Evolutionary conservation across 2,329 filamentous ascomycete species (phyloP).

Genomic region (Knoxdaviesia capensis): DNA sequence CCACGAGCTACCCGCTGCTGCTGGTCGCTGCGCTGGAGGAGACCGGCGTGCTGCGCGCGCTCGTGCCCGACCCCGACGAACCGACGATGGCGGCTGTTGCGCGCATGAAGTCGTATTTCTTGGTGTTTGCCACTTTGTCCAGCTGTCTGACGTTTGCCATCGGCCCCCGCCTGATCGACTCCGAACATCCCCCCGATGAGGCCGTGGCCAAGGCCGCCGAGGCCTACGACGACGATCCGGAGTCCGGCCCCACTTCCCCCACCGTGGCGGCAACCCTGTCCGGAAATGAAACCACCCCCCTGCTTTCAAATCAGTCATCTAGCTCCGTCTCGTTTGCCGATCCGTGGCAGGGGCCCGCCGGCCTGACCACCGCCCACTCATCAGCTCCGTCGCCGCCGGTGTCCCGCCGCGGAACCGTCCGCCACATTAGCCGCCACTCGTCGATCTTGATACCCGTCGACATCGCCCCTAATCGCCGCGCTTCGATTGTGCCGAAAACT

Average conservation of each 20-base stretch:
- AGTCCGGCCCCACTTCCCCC: too few relatives aligned
- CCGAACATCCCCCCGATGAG: conserved; percentile 15
- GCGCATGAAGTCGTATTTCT: conserved; percentile 43
- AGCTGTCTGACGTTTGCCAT: conserved; percentile 45
- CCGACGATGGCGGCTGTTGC: conserved; percentile 15
- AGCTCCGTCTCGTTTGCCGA: too few relatives aligned
- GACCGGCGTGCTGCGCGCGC: conserved; percentile 34
- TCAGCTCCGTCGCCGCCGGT: too few relatives aligned
- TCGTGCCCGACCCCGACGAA: too few relatives aligned
- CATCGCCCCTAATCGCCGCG: neutral
- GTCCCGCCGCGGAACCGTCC: too few relatives aligned
- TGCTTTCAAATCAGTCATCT: too few relatives aligned
- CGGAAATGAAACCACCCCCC: too few relatives aligned
- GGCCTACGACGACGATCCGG: conserved; percentile 4
- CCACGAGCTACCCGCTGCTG: conserved; percentile 23
- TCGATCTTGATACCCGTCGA: conserved; percentile 5
- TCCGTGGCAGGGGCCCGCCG: too few relatives aligned
- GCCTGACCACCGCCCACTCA: too few relatives aligned
- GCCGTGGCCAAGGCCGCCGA: conserved; percentile 8
- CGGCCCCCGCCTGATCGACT: conserved; percentile 33
- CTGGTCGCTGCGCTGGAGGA: conserved; percentile 20
- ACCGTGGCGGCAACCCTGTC: too few relatives aligned
- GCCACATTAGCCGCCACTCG: neutral
- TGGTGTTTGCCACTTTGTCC: conserved; percentile 42
- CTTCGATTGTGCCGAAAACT: neutral